These are phyloP conservation scores for Meyerozyma sp. DNA, from an alignment of 1,139 yeast genomes.

Conservation along the genomic window DNA sequence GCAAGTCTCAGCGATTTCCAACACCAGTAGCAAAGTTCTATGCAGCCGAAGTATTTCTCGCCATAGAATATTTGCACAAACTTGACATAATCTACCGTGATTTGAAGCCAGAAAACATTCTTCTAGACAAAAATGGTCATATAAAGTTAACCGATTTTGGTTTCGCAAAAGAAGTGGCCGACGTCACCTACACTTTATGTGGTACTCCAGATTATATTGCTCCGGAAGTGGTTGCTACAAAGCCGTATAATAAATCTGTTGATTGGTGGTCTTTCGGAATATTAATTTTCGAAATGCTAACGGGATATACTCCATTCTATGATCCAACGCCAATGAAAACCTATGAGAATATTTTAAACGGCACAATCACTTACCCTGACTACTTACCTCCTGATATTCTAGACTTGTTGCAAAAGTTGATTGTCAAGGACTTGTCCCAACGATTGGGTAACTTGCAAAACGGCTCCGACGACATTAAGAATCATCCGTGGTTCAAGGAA, in stretches of 20 bases:
- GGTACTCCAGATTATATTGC: slow-evolving; percentile 65
- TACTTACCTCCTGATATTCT: slow-evolving; percentile 48
- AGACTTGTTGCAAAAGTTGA: slow-evolving; percentile 44
- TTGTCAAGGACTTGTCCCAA: slow-evolving; percentile 51
- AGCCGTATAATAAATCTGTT: slow-evolving; percentile 57
- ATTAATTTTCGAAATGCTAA: slow-evolving; percentile 55
- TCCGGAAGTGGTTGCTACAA: slow-evolving; percentile 58
- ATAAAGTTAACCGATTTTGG: slow-evolving; percentile 59
- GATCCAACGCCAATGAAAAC: slow-evolving; percentile 61
- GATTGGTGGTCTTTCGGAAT: slow-evolving; percentile 67
- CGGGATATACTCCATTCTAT: slow-evolving; percentile 59
- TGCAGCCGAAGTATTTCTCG: slow-evolving; percentile 57
- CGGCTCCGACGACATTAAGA: slow-evolving; percentile 53
- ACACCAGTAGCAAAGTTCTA: slow-evolving; percentile 61
- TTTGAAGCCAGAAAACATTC: slow-evolving; percentile 56
- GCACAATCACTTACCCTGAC: slow-evolving; percentile 47
- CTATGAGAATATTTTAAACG: slow-evolving; percentile 52
- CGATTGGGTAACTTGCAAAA: slow-evolving; percentile 54
- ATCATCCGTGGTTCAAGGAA: slow-evolving; percentile 55
- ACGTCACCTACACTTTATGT: slow-evolving; percentile 57
- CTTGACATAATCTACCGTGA: slow-evolving; percentile 57
- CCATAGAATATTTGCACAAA: slow-evolving; percentile 53
- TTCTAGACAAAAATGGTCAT: slow-evolving; percentile 55
- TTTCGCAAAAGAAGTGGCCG: slow-evolving; percentile 55
- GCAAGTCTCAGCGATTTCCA: slow-evolving; percentile 57